phyloP scores from a whole-genome alignment of 2,329 filamentous ascomycete genomes.

The Monilinia aucupariae region DNA sequence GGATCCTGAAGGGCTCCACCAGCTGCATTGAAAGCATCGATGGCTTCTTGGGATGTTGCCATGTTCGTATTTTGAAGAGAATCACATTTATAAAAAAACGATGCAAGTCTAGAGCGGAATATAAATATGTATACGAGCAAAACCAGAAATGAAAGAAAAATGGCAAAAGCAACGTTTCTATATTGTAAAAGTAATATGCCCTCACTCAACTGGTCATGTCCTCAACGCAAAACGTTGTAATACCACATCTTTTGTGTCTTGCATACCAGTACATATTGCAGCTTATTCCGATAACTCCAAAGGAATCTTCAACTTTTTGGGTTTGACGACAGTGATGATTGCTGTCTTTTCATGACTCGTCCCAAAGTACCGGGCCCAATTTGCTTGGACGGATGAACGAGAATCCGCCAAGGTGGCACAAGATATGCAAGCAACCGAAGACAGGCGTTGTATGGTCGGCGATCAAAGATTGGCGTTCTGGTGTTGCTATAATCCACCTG shows the following conservation, averaged over 20 bases:
- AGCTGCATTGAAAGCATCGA: slow-evolving; percentile 6
- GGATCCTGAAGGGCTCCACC: not conserved
- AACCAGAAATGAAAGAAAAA: not conserved
- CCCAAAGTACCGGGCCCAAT: slow-evolving; percentile 8
- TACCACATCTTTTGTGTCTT: slow-evolving; percentile 7
- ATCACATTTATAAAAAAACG: not conserved
- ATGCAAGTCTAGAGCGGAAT: not conserved
- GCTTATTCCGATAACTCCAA: slow-evolving; percentile 1
- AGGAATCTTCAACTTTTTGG: not conserved
- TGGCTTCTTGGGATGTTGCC: slow-evolving; percentile 12
- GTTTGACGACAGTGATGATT: slow-evolving; percentile 12
- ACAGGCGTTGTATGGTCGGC: slow-evolving; percentile 11
- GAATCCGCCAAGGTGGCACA: slow-evolving; percentile 9
- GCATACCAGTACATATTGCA: slow-evolving; percentile 10
- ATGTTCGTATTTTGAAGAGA: not conserved
- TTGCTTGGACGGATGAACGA: slow-evolving; percentile 9
- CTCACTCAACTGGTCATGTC: not conserved
- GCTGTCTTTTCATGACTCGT: slow-evolving; percentile 4
- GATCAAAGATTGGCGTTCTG: slow-evolving; percentile 11
- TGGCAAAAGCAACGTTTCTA: not conserved
- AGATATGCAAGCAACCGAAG: slow-evolving; percentile 12
- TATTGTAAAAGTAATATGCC: not conserved
- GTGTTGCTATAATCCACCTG: not conserved
- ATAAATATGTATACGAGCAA: not conserved
- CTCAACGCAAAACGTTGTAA: slow-evolving; percentile 6